These are phyloP conservation scores for Colletotrichum plurivorum DNA, from an alignment of 2,329 filamentous ascomycete genomes.

Conservation along the genomic window DNA sequence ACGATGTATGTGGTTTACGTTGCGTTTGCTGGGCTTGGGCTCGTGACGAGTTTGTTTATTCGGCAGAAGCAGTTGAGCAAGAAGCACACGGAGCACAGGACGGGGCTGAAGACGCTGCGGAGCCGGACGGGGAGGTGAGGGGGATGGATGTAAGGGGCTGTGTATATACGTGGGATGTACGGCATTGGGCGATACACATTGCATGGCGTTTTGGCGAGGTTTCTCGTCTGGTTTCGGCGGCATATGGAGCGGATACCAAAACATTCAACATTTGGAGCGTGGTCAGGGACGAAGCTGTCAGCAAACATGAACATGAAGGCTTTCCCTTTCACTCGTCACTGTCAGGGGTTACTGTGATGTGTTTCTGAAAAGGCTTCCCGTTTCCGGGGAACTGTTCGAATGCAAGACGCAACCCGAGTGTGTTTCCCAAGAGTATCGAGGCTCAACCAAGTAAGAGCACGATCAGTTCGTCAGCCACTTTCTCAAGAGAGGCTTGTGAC, in stretches of 20 bases:
- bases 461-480: too few relatives aligned
- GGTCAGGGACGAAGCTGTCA: too few relatives aligned
- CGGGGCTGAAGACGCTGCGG: constrained; percentile 62
- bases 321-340: too few relatives aligned
- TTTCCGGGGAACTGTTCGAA: too few relatives aligned
- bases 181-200: neutral
- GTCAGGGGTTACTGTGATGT: too few relatives aligned
- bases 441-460: constrained; percentile 6
- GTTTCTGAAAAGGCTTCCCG: too few relatives aligned
- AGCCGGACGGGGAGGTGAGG: constrained; percentile 40
- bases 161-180: neutral
- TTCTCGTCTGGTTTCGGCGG: constrained; percentile 1
- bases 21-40: constrained; percentile 61
- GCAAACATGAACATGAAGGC: too few relatives aligned
- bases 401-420: too few relatives aligned
- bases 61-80: constrained; percentile 66
- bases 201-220: constrained; percentile 4
- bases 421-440: constrained; percentile 1
- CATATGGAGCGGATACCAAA: constrained; percentile 34
- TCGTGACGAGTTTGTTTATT: constrained; percentile 64
- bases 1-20: constrained; percentile 73
- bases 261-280: neutral
- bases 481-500: too few relatives aligned
- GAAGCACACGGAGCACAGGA: constrained; percentile 71
- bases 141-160: neutral